These are phyloP conservation scores for Aspergillus neotritici DNA, from an alignment of 2,329 filamentous ascomycete species.

Conservation along the genomic window DNA sequence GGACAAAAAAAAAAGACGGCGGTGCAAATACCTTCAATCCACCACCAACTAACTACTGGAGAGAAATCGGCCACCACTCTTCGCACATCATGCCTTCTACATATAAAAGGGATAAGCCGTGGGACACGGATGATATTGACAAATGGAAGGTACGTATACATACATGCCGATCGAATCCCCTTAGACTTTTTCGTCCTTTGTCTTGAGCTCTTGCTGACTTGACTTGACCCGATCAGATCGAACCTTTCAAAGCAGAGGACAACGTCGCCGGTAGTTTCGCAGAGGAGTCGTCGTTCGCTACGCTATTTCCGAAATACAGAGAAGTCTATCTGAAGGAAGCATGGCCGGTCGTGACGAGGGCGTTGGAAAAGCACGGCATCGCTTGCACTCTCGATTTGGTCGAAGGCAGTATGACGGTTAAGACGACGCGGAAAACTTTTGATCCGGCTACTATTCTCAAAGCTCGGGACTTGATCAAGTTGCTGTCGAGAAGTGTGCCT, in stretches of 20 bases:
- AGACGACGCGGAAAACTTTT: slow-evolving; percentile 84
- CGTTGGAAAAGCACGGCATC: slow-evolving; percentile 81
- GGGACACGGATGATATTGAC: slow-evolving; percentile 95
- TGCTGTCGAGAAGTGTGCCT: slow-evolving; percentile 85
- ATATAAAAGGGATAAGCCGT: slow-evolving; percentile 83
- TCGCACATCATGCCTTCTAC: slow-evolving; percentile 68
- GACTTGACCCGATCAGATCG: slow-evolving; percentile 49
- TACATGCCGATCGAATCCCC: neutral
- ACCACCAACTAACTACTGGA: neutral
- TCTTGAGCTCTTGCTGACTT: slow-evolving; percentile 2
- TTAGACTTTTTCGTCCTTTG: neutral
- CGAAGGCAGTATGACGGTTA: slow-evolving; percentile 93
- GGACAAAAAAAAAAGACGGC: no score
- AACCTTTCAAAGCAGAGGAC: slow-evolving; percentile 77
- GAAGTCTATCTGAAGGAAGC: slow-evolving; percentile 88
- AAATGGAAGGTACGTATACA: slow-evolving; percentile 69
- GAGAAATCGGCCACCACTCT: no score
- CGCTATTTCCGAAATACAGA: slow-evolving; percentile 89
- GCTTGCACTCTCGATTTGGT: slow-evolving; percentile 90
- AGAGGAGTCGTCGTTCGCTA: slow-evolving; percentile 84
- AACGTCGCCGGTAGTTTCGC: slow-evolving; percentile 80
- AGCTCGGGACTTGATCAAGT: slow-evolving; percentile 87
- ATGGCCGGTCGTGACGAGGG: slow-evolving; percentile 85
- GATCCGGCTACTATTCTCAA: slow-evolving; percentile 92
- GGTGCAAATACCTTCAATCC: neutral